Base-by-base conservation (phyloP, 2,329 filamentous ascomycete genomes). In the Monilinia polystroma region DNA sequence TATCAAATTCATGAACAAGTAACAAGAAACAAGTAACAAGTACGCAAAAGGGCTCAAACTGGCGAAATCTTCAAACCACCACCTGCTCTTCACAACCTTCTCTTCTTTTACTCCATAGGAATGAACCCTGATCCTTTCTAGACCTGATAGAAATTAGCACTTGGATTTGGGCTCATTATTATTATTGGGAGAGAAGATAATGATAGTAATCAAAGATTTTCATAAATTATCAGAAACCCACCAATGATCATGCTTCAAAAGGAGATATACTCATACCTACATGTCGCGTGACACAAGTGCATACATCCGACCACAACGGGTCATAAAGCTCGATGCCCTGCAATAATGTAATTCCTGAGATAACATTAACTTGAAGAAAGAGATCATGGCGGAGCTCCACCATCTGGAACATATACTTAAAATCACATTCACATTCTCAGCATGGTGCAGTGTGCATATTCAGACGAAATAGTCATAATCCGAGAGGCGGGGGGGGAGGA, bases 241-340 rank as follows among this genome's bases (percentile, higher is more conserved):
- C 29, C 58, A 38, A 62, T 52, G 29, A 51, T 41, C 29, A 38
- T 60, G 29, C 45, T 51, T 35, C 43, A 49, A n/a, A 49, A 38
- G 18, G 8, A 60, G 45, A 51, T 29, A n/a, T 49, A 23, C 32
- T 26, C 20, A 51, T 62, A 41, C 29, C 45, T 62, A 62, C 32
- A 62, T 62, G n/a, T 66, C 64, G 64, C 45, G 64, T 62, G 62
- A 66, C 64, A 60, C 55, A 10, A 53, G 47, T 62, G 47, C 56
- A 53, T 62, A 47, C 56, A 53, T 60, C 64, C 64, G 64, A 53
- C 32, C 20, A 14, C 14, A 29, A 23, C 52, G 41, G 41, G 41
- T 14, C 41, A 43, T 43, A 4, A 43, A 43, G 41, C 41, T 16
- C 10, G n/a, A 51, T 51, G 58, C 14, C 41, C 52, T 64, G 62